A percentile compares a stretch with the other conserved stretches of the same genome.
Conservation (phyloP, 768 basidiomycete species). For the Cytidiella melzeri region DNA sequence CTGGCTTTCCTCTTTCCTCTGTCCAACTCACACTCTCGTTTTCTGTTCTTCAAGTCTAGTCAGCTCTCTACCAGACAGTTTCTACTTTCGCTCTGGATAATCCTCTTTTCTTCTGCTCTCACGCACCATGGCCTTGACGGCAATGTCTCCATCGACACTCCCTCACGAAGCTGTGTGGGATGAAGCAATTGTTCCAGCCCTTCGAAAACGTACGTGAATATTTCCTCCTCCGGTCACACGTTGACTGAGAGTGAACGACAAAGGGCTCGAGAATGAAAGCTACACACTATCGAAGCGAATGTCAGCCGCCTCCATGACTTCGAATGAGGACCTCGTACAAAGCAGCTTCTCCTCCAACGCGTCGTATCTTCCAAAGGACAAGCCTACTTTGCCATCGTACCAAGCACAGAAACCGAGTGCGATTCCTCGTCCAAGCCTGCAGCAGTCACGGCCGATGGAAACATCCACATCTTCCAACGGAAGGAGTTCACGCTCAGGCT, state of each 20-base stretch:
- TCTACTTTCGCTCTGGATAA: constrained; percentile 9
- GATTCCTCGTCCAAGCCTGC: constrained; percentile 42
- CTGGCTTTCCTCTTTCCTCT: neutral
- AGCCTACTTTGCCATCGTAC: constrained; percentile 14
- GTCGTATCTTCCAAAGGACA: constrained; percentile 9
- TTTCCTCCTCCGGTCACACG: constrained; percentile 15
- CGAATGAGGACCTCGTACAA: constrained; percentile 38
- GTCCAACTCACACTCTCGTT: constrained; percentile 16
- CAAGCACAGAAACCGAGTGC: constrained; percentile 31
- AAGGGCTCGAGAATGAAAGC: constrained; percentile 80
- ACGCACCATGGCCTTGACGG: constrained; percentile 36
- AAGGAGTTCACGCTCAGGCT: constrained; percentile 15
- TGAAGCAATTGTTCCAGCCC: constrained; percentile 73
- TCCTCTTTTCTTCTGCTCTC: constrained; percentile 12
- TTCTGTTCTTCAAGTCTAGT: neutral
- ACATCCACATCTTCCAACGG: constrained; percentile 13
- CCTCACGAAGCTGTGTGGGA: constrained; percentile 58
- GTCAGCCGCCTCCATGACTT: constrained; percentile 64
- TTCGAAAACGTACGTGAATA: constrained; percentile 58
- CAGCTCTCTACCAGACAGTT: neutral
- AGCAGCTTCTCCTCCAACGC: constrained; percentile 16
- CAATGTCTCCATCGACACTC: constrained; percentile 32
- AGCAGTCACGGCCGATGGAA: constrained; percentile 30
- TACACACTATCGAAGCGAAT: constrained; percentile 70
- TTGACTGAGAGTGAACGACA: constrained; percentile 4